Percentiles rank a stretch among this genome's conserved stretches.
Evolutionary conservation across 371 early-diverging fungal genomes (phyloP).

Genomic region (Coemansia linderi): DNA sequence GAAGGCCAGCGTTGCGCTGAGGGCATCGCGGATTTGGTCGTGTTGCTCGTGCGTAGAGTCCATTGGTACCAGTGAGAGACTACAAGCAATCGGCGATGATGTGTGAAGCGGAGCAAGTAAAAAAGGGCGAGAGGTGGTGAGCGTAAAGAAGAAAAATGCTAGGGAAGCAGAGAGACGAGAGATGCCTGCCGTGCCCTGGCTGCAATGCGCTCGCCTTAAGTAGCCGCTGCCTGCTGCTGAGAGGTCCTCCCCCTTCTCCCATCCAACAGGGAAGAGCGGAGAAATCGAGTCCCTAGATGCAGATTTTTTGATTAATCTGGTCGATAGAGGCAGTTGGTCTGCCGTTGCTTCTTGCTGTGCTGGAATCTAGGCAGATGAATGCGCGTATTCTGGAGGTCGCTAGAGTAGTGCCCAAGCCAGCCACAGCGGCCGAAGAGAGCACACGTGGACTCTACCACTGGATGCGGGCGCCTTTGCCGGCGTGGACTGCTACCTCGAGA

Average conservation of each 20-base stretch:
- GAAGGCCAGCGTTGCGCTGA: conserved; percentile 41
- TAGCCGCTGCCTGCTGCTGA: background rate
- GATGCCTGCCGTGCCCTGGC: background rate
- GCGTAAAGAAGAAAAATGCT: background rate
- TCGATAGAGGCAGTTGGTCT: background rate
- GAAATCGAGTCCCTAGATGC: background rate
- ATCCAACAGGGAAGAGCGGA: background rate
- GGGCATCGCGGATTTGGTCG: conserved; percentile 41
- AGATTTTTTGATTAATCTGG: background rate
- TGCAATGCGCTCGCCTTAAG: background rate
- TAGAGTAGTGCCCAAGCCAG: too few species aligned
- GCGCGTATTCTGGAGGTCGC: background rate
- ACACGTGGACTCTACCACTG: background rate
- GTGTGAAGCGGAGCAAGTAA: background rate
- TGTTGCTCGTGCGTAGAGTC: conserved; percentile 43
- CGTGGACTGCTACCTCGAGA: background rate
- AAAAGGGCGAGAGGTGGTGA: background rate
- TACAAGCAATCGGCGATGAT: background rate
- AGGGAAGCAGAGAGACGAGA: background rate
- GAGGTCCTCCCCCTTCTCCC: background rate
- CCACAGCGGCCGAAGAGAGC: background rate
- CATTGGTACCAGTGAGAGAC: conserved; percentile 17
- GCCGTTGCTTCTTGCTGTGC: background rate
- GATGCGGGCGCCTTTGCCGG: background rate
- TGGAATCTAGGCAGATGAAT: background rate